Evolutionary conservation across 495 filamentous ascomycete species (phyloP), one percentile per base, ranked within the genome.

Genomic region (Sabuloglossum arenarium): DNA sequence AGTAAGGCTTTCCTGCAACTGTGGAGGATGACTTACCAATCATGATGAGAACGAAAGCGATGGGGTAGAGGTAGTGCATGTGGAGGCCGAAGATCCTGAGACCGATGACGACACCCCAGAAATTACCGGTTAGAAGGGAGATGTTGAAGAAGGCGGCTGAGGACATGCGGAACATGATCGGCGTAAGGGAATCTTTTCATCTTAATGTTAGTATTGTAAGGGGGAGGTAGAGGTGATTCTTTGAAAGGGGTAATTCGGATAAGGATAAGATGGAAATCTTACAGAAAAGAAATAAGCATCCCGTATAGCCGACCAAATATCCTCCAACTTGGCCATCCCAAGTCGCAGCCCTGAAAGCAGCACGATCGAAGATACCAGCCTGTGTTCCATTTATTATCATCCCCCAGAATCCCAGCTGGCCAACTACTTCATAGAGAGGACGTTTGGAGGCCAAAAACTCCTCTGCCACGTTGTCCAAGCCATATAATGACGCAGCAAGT

Each of bases 61-160:
- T 84, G 1, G 91, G 91, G 67, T 98, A 98, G 73, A 94, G 73
- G 74, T 79, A 94, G 68, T 91, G 84, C 57, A 98, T 79, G 19
- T 68, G 66, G 59, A 85, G 79, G 42, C 82, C 78, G 66, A 98
- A 95, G 43, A 96, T 81, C 61, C 80, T 73, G 56, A 93, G 74
- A 45, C 91, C 91, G 61, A 98, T 89, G 59, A 87, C 78, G 28
- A 93, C 85, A 62, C 87, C 87, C 90, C 93, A 97, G 73, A 97
- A 97, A 69, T 94, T 97, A 63, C 80, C 85, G 21, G 93, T 98
- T 53, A 98, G 73, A 64, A 98, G 72, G 29, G 81, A 87, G 66
- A 98, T 88, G 67, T 98, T 93, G 73, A 96, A 95, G 71, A 98
- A 95, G 21, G 90, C 91, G 0, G 91, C 91, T 9, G 77, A 82